Conservation (phyloP, 805 yeast species). For the Wickerhamiella siamensis region DNA sequence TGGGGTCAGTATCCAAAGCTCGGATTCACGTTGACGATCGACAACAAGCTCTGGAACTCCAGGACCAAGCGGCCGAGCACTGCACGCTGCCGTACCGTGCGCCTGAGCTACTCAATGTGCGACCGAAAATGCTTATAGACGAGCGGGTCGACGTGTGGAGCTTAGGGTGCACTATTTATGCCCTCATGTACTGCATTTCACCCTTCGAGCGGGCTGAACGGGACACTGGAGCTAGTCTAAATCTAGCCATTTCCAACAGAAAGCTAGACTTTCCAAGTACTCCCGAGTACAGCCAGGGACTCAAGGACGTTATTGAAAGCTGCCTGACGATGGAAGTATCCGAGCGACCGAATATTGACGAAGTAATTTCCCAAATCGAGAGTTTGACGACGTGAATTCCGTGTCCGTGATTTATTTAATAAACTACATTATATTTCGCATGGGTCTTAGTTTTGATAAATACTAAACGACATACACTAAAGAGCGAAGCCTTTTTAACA, state of each 20-base stretch:
- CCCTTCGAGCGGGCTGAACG: constrained; percentile 80
- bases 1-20: constrained; percentile 67
- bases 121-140: constrained; percentile 46
- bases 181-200: constrained; percentile 61
- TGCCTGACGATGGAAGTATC: constrained; percentile 53
- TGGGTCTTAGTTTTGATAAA: no score
- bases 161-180: constrained; percentile 69
- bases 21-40: constrained; percentile 39
- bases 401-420: no score
- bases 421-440: no score
- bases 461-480: no score
- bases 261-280: constrained; percentile 42
- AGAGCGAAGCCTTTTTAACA: no score
- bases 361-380: constrained; percentile 30
- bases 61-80: constrained; percentile 71
- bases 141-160: constrained; percentile 87
- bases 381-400: no score
- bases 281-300: constrained; percentile 38
- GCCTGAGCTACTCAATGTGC: constrained; percentile 75
- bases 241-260: constrained; percentile 59
- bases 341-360: constrained; percentile 50
- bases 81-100: constrained; percentile 81
- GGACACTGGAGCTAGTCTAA: constrained; percentile 68
- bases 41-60: constrained; percentile 58
- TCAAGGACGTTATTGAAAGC: constrained; percentile 39